Base-by-base conservation (phyloP, 202 grass and related monocot genomes). In the Miscanthus sacchariflorus region DNA sequence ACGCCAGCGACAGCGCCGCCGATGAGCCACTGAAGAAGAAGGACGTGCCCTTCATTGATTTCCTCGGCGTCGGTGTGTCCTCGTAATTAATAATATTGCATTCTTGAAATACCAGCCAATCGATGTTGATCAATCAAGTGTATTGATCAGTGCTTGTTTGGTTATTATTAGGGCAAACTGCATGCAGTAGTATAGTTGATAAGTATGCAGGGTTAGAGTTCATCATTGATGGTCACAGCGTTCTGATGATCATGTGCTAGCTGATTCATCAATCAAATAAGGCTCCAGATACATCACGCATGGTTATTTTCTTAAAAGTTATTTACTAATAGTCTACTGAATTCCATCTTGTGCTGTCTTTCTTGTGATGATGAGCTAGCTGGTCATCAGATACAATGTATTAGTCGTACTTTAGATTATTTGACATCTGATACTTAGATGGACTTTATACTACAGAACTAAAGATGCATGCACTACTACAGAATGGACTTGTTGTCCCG, bases 31-130 rank as follows among this genome's bases (percentile, higher is more conserved):
- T 61, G 76, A 88, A 73, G 70, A 89, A 77, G 80, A 81, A 85
- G 78, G 88, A 88, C 72, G 84, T 89, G 83, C 88, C 84, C 18
- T 98, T 94, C 90, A 91, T 98, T 40, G 93, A 98, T 78, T 98
- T 98, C 87, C 87, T 98, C 24, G 95, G 95, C 67, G 93, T 98
- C 81, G 95, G 95, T 48, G 91, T 98, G 28, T 84, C 85, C 12
- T 83, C 85, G 0, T 90, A 63, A 88, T 25, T 12, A 24, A 64
- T 64, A 24, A 25, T 64, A 65, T 23, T 54, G 48, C 4, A 12
- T 17, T 9, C 25, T 44, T 0, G 1, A 27, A 28, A 7, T 13
- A 63, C 52, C 49, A 52, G 5, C n/a, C 52, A 45, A 21, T 63
- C 8, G 58, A 46, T 12, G 6, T 6, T 35, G 82, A 66, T 84